phyloP scores from a whole-genome alignment of 2,329 filamentous ascomycete genomes.

The Polytolypa hystricis region DNA sequence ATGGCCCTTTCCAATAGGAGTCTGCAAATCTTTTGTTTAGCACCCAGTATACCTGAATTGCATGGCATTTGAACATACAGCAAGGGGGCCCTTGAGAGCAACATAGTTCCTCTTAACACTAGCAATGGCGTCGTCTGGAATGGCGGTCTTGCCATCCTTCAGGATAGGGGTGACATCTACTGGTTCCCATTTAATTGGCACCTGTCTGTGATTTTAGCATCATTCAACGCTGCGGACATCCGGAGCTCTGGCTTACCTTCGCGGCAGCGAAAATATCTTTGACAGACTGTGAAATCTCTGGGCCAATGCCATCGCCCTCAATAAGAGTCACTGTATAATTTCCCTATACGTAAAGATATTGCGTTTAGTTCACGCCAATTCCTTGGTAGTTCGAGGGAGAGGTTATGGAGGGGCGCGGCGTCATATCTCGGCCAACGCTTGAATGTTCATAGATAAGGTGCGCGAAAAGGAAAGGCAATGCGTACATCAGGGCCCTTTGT shows the following conservation, averaged over 20 bases:
- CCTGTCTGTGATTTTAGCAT: slow-evolving; percentile 43
- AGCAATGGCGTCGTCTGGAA: slow-evolving; percentile 82
- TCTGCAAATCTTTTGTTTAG: slow-evolving; percentile 49
- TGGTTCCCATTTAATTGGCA: slow-evolving; percentile 91
- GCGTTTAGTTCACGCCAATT: not conserved
- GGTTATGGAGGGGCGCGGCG: not conserved
- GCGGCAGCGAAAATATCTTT: slow-evolving; percentile 98
- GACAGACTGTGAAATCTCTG: slow-evolving; percentile 93
- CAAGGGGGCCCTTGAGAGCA: slow-evolving; percentile 93
- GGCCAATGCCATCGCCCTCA: slow-evolving; percentile 97
- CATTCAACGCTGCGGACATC: slow-evolving; percentile 11
- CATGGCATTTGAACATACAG: no score
- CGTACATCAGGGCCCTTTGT: slow-evolving; percentile 78
- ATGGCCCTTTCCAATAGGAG: slow-evolving; percentile 95
- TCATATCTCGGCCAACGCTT: no score
- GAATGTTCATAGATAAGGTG: slow-evolving; percentile 2
- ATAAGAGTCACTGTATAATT: slow-evolving; percentile 95
- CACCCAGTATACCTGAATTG: no score
- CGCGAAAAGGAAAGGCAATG: slow-evolving; percentile 19
- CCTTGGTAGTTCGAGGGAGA: not conserved
- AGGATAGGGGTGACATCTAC: slow-evolving; percentile 90
- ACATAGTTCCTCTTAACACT: slow-evolving; percentile 95
- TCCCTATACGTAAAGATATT: slow-evolving; percentile 47
- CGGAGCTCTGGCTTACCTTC: slow-evolving; percentile 48
- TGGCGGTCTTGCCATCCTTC: slow-evolving; percentile 91